Percentiles rank a stretch among this genome's conserved stretches.
phyloP scores from a whole-genome alignment of 352 stramenopile genomes.

The Phytophthora idaei region DNA sequence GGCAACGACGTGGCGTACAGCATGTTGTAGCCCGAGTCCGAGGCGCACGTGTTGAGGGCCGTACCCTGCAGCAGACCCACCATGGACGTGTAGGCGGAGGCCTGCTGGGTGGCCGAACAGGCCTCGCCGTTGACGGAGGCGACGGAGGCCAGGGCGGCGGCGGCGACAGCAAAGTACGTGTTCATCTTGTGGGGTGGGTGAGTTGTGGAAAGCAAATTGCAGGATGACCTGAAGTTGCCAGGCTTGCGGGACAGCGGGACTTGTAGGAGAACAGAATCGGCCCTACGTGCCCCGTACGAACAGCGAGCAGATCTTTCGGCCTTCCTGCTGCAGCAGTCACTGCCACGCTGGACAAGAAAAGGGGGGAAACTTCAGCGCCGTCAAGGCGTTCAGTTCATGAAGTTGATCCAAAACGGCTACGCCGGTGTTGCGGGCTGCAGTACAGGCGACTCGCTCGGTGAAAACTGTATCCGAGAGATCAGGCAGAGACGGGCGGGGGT shows the following conservation, averaged over 20 bases:
- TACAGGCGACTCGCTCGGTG: background rate
- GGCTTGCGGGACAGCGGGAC: background rate
- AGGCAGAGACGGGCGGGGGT: slow-evolving; percentile 16
- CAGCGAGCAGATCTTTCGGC: slow-evolving; percentile 14
- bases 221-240: slow-evolving; percentile 27
- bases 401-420: background rate
- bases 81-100: slow-evolving; percentile 32
- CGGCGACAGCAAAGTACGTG: slow-evolving; percentile 35
- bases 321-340: too few relatives aligned
- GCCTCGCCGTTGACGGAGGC: slow-evolving; percentile 34
- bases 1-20: slow-evolving; percentile 35
- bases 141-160: slow-evolving; percentile 32
- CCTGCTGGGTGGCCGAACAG: slow-evolving; percentile 26
- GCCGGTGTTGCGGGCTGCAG: slow-evolving; percentile 6
- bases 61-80: slow-evolving; percentile 20
- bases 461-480: slow-evolving; percentile 20
- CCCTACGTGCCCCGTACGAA: slow-evolving; percentile 8
- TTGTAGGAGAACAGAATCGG: background rate
- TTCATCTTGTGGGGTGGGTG: slow-evolving; percentile 36
- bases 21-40: slow-evolving; percentile 46
- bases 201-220: slow-evolving; percentile 31
- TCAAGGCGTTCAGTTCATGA: slow-evolving; percentile 1
- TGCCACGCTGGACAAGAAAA: slow-evolving; percentile 18
- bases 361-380: slow-evolving; percentile 1
- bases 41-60: slow-evolving; percentile 29